Evolutionary conservation across 371 early-diverging fungal genomes (phyloP).

Genomic region (Mycotypha africana): DNA sequence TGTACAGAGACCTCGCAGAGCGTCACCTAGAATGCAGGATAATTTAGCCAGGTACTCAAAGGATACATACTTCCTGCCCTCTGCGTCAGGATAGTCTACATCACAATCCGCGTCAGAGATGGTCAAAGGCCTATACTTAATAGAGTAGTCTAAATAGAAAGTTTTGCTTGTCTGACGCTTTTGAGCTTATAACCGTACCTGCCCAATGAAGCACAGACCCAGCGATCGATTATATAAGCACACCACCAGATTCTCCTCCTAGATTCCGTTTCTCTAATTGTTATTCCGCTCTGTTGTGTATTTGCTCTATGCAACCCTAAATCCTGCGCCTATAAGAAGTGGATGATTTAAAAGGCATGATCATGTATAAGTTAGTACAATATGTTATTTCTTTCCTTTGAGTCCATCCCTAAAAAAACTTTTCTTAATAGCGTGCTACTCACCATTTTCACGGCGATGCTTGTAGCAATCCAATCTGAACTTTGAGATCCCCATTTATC

Average conservation of each 20-base stretch:
- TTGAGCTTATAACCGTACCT: constrained; percentile 17
- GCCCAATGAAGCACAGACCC: constrained; percentile 36
- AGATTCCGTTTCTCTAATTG: constrained; percentile 15
- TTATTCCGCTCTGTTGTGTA: constrained; percentile 13
- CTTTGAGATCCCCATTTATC: constrained; percentile 28
- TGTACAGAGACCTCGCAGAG: constrained; percentile 24
- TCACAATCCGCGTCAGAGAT: constrained; percentile 42
- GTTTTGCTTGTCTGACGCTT: neutral
- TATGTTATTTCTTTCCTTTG: neutral
- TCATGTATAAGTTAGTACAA: neutral
- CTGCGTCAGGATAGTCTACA: constrained; percentile 20
- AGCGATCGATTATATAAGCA: constrained; percentile 37
- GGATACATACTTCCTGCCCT: constrained; percentile 6
- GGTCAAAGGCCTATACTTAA: constrained; percentile 22
- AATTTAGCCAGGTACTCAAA: constrained; percentile 24
- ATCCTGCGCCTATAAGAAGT: constrained; percentile 31
- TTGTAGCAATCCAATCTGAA: constrained; percentile 27
- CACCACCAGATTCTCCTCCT: constrained; percentile 41
- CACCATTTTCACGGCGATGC: constrained; percentile 41
- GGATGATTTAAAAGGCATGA: neutral
- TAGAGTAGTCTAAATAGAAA: too few relatives aligned
- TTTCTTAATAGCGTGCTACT: neutral
- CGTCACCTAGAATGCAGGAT: constrained; percentile 30
- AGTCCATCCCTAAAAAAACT: too few relatives aligned
- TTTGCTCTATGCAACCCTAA: constrained; percentile 37